Evolutionary conservation across 495 filamentous ascomycete genomes (phyloP), one percentile per base, ranked within the genome.

Genomic region (Neurospora tetrasperma): DNA sequence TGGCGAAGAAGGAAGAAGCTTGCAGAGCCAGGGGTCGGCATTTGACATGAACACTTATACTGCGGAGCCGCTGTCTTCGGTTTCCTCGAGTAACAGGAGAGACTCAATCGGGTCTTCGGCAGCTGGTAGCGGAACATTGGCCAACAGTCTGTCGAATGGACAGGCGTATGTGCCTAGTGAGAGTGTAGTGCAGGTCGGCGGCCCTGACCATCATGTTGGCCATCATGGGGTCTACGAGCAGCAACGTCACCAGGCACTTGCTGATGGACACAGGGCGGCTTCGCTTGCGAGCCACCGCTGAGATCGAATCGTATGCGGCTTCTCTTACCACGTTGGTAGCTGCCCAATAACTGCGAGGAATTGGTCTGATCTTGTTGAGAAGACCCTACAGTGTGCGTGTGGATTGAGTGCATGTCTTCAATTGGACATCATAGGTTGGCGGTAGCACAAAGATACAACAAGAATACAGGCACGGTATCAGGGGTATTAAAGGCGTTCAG

Each of bases 81-180:
- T 18, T 66, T 66, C 54, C 23, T 18, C 27, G 14, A 27, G 14
- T 38, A 35, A 66, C 31, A 66, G 78, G 43, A 75, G 74, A 11
- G 74, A 73, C 42, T 76, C 78, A 0, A 73, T 75, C 44, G 39
- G 75, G 42, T 69, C 70, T 0, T 73, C 74, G 31, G 71, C 75
- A 23, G 68, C 71, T 59, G 54, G 73, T 44, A 42, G 66, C 44
- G 62, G 44, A 66, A 31, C 27, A 66, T 18, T 70, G 39, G 54
- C 69, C 38, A 40, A 77, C 72, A 27, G 54, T 6, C 72, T 81
- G 41, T 43, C 76, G 27, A 80, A 76, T 59, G 74, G 74, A 6
- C 74, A 78, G 31, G 10, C 66, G 23, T 82, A 82, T 48, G 73
- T 79, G 20, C 77, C 80, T 5, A 71, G 71, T 42, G 74, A 79